These are phyloP conservation scores for Cantharellus cinnabarinus DNA, from an alignment of 768 basidiomycete genomes.

Conservation along the genomic window DNA sequence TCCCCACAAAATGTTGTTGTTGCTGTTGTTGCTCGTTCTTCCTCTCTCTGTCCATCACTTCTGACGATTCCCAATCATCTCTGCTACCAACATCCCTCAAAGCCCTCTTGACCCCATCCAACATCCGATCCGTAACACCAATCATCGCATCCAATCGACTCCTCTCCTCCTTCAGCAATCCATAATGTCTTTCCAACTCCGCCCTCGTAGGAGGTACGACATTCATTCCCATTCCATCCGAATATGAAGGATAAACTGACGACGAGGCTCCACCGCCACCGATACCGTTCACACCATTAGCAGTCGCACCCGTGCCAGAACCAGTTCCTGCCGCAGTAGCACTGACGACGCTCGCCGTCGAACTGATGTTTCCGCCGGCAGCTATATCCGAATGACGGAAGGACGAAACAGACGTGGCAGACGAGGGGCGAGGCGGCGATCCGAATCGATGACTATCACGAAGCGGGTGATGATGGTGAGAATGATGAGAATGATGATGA, in stretches of 20 bases:
- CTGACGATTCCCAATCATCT: too few relatives aligned
- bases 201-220: slow-evolving; percentile 21
- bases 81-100: too few relatives aligned
- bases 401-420: neutral
- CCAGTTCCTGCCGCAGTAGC: too few relatives aligned
- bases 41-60: too few relatives aligned
- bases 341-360: too few relatives aligned
- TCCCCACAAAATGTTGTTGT: too few relatives aligned
- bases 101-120: slow-evolving; percentile 45
- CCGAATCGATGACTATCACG: neutral
- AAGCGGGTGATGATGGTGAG: neutral
- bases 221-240: slow-evolving; percentile 7
- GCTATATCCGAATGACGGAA: neutral
- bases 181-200: slow-evolving; percentile 57
- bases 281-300: too few relatives aligned
- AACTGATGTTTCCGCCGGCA: too few relatives aligned
- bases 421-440: neutral
- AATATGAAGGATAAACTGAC: neutral
- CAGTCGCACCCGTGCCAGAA: too few relatives aligned
- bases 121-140: slow-evolving; percentile 50
- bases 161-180: slow-evolving; percentile 41
- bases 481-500: neutral
- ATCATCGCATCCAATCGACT: slow-evolving; percentile 51
- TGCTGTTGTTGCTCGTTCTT: too few relatives aligned
- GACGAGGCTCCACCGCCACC: too few relatives aligned